These are phyloP conservation scores for Boletellus emodensis DNA, from an alignment of 768 basidiomycete genomes.

Conservation along the genomic window DNA sequence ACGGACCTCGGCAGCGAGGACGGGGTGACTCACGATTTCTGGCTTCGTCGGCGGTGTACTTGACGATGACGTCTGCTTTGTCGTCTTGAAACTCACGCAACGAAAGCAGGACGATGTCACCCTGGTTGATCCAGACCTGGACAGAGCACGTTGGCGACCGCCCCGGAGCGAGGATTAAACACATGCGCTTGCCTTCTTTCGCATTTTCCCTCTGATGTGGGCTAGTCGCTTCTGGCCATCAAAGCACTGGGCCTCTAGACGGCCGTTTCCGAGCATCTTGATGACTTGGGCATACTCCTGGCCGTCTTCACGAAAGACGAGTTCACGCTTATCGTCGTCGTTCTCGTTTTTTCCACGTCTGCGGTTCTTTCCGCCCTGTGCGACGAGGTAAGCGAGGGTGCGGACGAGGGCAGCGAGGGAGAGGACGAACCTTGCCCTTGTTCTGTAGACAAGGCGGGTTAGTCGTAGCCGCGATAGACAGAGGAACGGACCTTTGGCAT, in stretches of 20 bases:
- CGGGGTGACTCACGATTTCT: slow-evolving; percentile 56
- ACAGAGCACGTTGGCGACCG: slow-evolving; percentile 5
- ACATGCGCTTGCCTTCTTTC: slow-evolving; percentile 79
- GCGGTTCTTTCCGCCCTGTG: slow-evolving; percentile 97
- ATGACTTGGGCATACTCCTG: slow-evolving; percentile 98
- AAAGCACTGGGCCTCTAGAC: slow-evolving; percentile 94
- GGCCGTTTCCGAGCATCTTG: slow-evolving; percentile 99
- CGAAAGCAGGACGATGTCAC: slow-evolving; percentile 92
- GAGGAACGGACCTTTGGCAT: slow-evolving; percentile 25
- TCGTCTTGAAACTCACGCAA: slow-evolving; percentile 99
- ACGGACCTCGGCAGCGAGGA: slow-evolving; percentile 1
- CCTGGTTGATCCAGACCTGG: slow-evolving; percentile 99
- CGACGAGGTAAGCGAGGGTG: not conserved
- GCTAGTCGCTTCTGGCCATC: slow-evolving; percentile 97
- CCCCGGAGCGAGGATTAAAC: not conserved
- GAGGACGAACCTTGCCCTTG: slow-evolving; percentile 25
- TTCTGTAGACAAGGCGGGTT: slow-evolving; percentile 13
- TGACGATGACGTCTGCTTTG: slow-evolving; percentile 99
- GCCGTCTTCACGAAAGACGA: slow-evolving; percentile 97
- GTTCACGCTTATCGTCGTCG: slow-evolving; percentile 97
- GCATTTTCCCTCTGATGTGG: slow-evolving; percentile 98
- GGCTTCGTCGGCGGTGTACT: slow-evolving; percentile 96
- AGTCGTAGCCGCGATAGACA: not conserved
- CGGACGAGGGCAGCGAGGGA: not conserved
- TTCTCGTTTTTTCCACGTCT: slow-evolving; percentile 99